Percentiles rank a stretch among this genome's conserved stretches.
phyloP scores from a whole-genome alignment of 345 rosid species.

The Adansonia digitata region DNA sequence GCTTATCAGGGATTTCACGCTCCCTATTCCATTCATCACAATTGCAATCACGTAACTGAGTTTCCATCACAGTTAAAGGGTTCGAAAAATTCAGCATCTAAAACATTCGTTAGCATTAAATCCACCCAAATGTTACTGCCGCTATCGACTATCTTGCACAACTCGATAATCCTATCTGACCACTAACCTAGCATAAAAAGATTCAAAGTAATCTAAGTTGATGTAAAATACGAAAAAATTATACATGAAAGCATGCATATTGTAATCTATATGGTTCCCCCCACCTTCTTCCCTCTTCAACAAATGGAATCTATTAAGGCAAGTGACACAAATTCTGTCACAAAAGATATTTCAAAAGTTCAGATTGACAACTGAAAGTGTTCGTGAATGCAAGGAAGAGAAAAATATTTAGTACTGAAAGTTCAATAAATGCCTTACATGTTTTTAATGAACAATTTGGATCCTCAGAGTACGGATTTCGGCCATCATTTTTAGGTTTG shows the following conservation, averaged over 20 bases:
- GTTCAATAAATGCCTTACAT: background rate
- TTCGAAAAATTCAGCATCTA: background rate
- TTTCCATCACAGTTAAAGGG: background rate
- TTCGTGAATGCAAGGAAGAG: no score
- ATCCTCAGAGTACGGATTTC: no score
- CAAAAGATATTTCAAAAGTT: background rate
- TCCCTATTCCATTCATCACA: slow-evolving; percentile 39
- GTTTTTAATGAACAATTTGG: no score
- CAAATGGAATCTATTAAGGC: background rate
- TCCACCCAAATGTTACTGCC: background rate
- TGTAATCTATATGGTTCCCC: no score
- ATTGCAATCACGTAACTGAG: slow-evolving; percentile 6
- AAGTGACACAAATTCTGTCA: background rate
- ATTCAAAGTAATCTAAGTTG: background rate
- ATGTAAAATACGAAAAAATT: background rate
- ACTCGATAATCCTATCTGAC: background rate
- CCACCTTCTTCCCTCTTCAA: background rate
- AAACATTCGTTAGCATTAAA: background rate
- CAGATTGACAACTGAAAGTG: background rate
- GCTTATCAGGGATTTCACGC: slow-evolving; percentile 95
- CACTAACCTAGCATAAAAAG: background rate
- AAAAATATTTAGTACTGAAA: no score
- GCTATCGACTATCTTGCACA: background rate
- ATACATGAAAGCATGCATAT: no score
- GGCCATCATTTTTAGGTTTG: no score